Conservation (phyloP, 1,284 basidiomycete genomes). For the Trichosporon sp. region DNA sequence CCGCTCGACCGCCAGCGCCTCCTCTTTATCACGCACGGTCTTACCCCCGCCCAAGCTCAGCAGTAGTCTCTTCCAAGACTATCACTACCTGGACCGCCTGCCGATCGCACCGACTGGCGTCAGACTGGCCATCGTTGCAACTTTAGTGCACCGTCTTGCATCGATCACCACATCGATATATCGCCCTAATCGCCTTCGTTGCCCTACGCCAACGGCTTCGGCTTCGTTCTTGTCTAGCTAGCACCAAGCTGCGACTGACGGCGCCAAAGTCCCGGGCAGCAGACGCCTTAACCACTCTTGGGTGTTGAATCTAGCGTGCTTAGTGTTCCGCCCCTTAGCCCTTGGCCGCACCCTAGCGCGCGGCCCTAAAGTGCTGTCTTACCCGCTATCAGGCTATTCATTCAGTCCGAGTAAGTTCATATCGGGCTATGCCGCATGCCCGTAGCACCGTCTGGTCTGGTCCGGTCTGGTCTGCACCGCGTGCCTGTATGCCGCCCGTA, state of each 20-base stretch:
- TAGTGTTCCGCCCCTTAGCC: neutral
- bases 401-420: neutral
- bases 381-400: neutral
- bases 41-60: neutral
- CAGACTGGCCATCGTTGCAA: neutral
- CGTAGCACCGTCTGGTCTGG: neutral
- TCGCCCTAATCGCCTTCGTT: too few species aligned
- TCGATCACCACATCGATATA: neutral
- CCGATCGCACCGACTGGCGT: neutral
- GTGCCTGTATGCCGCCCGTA: too few species aligned
- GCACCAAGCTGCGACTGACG: too few species aligned
- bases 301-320: neutral
- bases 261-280: neutral
- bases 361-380: neutral
- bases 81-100: neutral
- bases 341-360: neutral
- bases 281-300: neutral
- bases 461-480: too few species aligned
- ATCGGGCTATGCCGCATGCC: neutral
- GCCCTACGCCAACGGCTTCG: too few species aligned
- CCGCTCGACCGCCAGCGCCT: neutral
- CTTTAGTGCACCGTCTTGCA: neutral
- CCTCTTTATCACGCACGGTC: neutral
- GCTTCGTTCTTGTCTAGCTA: too few species aligned
- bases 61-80: neutral